Percentiles rank a stretch among this genome's conserved stretches.
phyloP scores from a whole-genome alignment of 345 rosid species.

The Eucalyptus leucophloia region DNA sequence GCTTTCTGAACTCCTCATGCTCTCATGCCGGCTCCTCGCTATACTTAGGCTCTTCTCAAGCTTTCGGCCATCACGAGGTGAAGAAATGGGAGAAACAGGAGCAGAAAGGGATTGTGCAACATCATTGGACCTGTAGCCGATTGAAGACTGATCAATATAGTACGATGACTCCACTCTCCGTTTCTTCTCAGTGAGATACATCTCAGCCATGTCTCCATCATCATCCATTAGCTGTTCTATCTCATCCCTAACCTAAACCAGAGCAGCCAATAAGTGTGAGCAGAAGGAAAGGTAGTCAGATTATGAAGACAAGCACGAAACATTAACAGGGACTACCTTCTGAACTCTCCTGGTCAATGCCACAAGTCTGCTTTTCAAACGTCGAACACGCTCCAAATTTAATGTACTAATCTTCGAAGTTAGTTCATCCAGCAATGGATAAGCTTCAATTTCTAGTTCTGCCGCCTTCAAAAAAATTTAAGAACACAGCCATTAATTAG shows the following conservation, averaged over 20 bases:
- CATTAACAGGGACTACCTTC: constrained; percentile 30
- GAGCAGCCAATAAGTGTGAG: not conserved
- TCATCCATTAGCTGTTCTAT: constrained; percentile 99
- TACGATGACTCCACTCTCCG: constrained; percentile 64
- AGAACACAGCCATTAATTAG: not conserved
- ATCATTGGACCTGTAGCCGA: constrained; percentile 70
- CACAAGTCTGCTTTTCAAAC: constrained; percentile 96
- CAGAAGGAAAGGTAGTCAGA: not conserved
- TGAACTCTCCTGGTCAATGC: constrained; percentile 92
- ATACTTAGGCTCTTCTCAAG: constrained; percentile 80
- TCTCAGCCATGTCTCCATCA: constrained; percentile 99
- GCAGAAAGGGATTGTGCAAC: constrained; percentile 61
- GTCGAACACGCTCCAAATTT: constrained; percentile 86
- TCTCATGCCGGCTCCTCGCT: constrained; percentile 88
- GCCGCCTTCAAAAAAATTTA: constrained; percentile 58
- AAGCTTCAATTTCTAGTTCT: constrained; percentile 96
- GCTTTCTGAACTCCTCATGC: constrained; percentile 75
- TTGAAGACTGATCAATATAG: constrained; percentile 60
- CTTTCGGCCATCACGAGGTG: constrained; percentile 64
- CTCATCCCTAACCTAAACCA: constrained; percentile 78
- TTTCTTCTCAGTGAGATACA: constrained; percentile 97
- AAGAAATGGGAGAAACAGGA: constrained; percentile 90
- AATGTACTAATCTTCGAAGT: constrained; percentile 93
- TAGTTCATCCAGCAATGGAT: constrained; percentile 89
- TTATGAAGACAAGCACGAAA: not conserved